phyloP scores from a whole-genome alignment of 2,329 filamentous ascomycete genomes.

The Talaromyces verruculosus region DNA sequence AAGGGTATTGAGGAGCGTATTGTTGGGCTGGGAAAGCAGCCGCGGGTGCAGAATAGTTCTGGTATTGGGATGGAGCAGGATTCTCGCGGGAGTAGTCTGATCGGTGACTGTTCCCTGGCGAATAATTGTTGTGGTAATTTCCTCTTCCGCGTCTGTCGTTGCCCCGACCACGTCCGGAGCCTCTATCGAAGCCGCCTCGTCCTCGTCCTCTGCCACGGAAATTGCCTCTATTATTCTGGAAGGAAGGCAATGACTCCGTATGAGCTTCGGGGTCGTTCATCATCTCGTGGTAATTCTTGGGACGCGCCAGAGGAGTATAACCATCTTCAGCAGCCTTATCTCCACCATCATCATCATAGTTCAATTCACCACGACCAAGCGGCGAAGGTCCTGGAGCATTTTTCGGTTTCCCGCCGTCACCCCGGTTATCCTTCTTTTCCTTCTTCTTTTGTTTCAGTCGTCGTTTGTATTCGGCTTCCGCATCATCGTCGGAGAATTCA shows the following conservation, averaged over 20 bases:
- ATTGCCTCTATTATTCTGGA: conserved; percentile 33
- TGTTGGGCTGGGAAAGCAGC: conserved; percentile 26
- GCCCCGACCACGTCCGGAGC: conserved; percentile 37
- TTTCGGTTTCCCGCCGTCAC: conserved; percentile 38
- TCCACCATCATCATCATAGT: conserved; percentile 68
- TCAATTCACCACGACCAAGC: conserved; percentile 50
- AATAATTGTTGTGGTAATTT: conserved; percentile 20
- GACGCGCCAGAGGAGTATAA: conserved; percentile 70
- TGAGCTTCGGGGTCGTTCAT: conserved; percentile 44
- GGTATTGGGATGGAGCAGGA: conserved; percentile 29
- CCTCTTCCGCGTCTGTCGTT: conserved; percentile 33
- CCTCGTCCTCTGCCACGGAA: conserved; percentile 52
- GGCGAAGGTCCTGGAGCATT: conserved; percentile 41
- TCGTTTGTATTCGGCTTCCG: conserved; percentile 78
- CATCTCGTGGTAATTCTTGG: conserved; percentile 60
- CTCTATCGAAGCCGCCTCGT: conserved; percentile 38
- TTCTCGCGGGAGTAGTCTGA: conserved; percentile 32
- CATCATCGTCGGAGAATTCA: conserved; percentile 96
- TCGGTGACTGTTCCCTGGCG: conserved; percentile 30
- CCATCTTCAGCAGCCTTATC: conserved; percentile 43
- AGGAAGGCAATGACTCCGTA: conserved; percentile 31
- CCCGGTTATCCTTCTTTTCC: conserved; percentile 51
- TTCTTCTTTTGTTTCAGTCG: conserved; percentile 66
- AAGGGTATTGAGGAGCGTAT: conserved; percentile 30
- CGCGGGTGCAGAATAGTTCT: conserved; percentile 28